Evolutionary conservation across 2,329 filamentous ascomycete species (phyloP), one percentile per base, ranked within the genome.

Genomic region (Coniochaeta hoffmannii): DNA sequence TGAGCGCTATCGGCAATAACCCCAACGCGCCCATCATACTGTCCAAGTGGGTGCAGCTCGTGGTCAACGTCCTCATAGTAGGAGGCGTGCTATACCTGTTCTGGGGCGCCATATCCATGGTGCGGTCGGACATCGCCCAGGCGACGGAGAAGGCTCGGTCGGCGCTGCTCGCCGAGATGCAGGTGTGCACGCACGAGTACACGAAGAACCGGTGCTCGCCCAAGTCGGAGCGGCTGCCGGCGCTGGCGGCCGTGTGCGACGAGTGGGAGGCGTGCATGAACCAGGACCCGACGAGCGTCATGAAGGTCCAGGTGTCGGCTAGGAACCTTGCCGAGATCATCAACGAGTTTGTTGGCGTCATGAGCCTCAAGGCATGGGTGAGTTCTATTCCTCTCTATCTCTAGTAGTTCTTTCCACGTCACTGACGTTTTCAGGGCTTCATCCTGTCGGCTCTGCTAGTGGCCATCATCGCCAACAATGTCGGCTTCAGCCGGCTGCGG

Each of bases 321-420:
- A 87, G 89, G 65, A 94, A 92, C 26, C 88, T 97, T 66, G 93
- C 93, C 1, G 85, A 90, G 66, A 96, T 99, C 38, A 87, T 97
- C 70, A 97, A 97, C 68, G 87, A 88, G 64, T 97, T 97, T 69
- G 86, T 96, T 4, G 90, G 96, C 63, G 86, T 89, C 6, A 92
- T 97, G 70, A 90, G 88, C 60, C 87, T 90, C 71, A 97, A 97
- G 71, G 78, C 80, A 10, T 80, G 79, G 73, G 80, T 82, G 70
- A 61, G 77, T 69, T 14, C 12, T 15, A 10, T n/a, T 26, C 15
- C n/a, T 22, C 30, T 51, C 8, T 34, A 34, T 34, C 7, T 46
- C 34, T 36, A 36, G 10, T 32, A n/a, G 31, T 24, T n/a, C 35
- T 34, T 52, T 32, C 3, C n/a, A 30, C 28, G n/a, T 50, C 55